Evolutionary conservation across 768 basidiomycete species (phyloP), one percentile per base, ranked within the genome.

Genomic region (Rhodotorula toruloides): DNA sequence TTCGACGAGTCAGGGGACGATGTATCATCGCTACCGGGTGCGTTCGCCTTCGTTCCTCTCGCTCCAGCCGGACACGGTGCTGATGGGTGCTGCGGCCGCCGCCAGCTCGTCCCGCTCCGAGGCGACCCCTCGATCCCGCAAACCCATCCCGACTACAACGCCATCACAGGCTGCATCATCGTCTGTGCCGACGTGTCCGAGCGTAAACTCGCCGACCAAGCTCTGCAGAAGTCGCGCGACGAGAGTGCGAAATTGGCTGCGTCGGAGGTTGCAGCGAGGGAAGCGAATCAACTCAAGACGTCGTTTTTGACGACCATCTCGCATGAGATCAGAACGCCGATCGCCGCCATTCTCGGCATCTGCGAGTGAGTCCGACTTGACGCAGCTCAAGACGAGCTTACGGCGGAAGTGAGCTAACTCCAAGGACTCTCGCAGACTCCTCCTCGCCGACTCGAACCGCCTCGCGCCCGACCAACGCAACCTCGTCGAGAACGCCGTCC

Each of bases 291-390:
- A 6, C 58, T 72, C 47, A 74, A 74, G 63, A 68, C 62, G 54
- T 66, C 68, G 29, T 72, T 74, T 62, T 37, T 67, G 7, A 61
- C 72, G 16, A 72, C 60, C 47, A 56, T 74, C 53, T 56, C 52
- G 19, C 72, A 71, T 61, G 74, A 74, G 42, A 65, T 71, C 22
- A 44, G 74, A 2, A 71, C 72, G 12, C 72, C 73, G 2, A 66
- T 65, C 31, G 57, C 71, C 1, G 64, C 63, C 0, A 74, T 74
- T 31, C 37, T 72, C 16, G 66, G 66, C 16, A 62, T 74, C 32
- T 53, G 48, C 42, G 73, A 74, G 53, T 49, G 31, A 29, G 48
- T 49, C 27, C n/a, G n/a, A n/a, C n/a, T n/a, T n/a, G n/a, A n/a
- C n/a, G n/a, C n/a, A n/a, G n/a, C n/a, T n/a, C n/a, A n/a, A n/a